Base-by-base conservation (phyloP, 2,329 filamentous ascomycete genomes). In the Aureobasidium sp. region DNA sequence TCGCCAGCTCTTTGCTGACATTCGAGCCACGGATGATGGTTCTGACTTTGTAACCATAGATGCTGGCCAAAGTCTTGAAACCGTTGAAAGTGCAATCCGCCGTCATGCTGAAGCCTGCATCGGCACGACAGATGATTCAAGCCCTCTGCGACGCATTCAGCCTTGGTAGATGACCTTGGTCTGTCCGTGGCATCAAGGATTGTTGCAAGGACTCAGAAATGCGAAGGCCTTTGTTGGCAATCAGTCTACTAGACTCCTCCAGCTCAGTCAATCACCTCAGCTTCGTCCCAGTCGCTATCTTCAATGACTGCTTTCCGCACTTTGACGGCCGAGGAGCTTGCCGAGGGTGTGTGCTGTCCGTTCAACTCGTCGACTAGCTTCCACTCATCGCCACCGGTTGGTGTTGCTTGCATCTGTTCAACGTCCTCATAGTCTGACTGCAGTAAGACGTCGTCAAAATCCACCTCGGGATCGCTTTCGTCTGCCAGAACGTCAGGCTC, bases 1-100 rank as follows among this genome's bases (percentile, higher is more conserved):
- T 15, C 78, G 90, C 25, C 82, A 86, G 64, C 72, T 95, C 54
- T 97, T 96, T 73, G 81, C 76, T 44, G 76, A 77, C 13, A 69
- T 87, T 66, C 75, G 79, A 65, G 67, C 74, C 61, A 69, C 71
- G 41, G 77, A 78, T 55, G 78, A 81, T 63, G 76, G 76, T 30
- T 77, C 79, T 34, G 78, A 83, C 64, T 79, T 86, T 61, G 73
- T 77, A 36, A 71, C 77, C 6, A 75, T 87, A 53, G 77, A 87
- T 75, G 85, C 83, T 4, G 81, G 81, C 2, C 72, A 70, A 37
- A 66, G 75, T 9, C 65, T 83, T 21, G 78, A 82, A 32, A 77
- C 80, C 37, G 83, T 87, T 11, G 76, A 78, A 32, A 65, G 67
- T 47, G 75, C 59, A 15, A 69, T 74, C 16, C 62, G 66, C 61